These are phyloP conservation scores for Aspergillus cejpii DNA, from an alignment of 2,329 filamentous ascomycete genomes.

Conservation along the genomic window DNA sequence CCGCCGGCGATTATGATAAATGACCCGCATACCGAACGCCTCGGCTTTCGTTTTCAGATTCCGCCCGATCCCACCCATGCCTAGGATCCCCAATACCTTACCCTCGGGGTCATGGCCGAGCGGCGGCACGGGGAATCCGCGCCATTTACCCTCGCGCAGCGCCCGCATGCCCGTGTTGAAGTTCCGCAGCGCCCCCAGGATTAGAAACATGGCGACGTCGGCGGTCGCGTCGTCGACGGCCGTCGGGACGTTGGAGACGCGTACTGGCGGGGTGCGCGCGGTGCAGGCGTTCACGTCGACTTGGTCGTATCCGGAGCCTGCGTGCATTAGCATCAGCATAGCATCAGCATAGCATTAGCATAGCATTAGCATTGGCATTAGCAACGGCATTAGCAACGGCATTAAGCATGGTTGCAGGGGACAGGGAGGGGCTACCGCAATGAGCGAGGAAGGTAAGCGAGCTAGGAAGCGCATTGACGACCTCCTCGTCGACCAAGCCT, in stretches of 20 bases:
- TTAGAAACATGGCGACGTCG: constrained; percentile 71
- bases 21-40: constrained; percentile 67
- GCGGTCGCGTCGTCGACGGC: constrained; percentile 78
- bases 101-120: constrained; percentile 71
- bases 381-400: too few species aligned
- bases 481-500: constrained; percentile 62
- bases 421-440: constrained; percentile 36
- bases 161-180: constrained; percentile 61
- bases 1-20: constrained; percentile 65
- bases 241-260: constrained; percentile 73
- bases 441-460: constrained; percentile 36
- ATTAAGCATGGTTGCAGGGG: too few species aligned
- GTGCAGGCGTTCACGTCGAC: constrained; percentile 68
- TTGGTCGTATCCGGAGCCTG: constrained; percentile 79
- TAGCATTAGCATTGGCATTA: too few species aligned
- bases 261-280: constrained; percentile 51
- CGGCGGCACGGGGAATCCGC: constrained; percentile 49
- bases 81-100: constrained; percentile 71
- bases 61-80: constrained; percentile 79
- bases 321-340: not conserved
- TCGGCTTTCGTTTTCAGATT: constrained; percentile 68
- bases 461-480: constrained; percentile 49
- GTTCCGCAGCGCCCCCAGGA: constrained; percentile 70
- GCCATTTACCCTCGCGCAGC: constrained; percentile 62
- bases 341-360: too few species aligned